phyloP scores from a whole-genome alignment of 371 early-diverging fungal species.

The Dinochytrium kinnereticum region DNA sequence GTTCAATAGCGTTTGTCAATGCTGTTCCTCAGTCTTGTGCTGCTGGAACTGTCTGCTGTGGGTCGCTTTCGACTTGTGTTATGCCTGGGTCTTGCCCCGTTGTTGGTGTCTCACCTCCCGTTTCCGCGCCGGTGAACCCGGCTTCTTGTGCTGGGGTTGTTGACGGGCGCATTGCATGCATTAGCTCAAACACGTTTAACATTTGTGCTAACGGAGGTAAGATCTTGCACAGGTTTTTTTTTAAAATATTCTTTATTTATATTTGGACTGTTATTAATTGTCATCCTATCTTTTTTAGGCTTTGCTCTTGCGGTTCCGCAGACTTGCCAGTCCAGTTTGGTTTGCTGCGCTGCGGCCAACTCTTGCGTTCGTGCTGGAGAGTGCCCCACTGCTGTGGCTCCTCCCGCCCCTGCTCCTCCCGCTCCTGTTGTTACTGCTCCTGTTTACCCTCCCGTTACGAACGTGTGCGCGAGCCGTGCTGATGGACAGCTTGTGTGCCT shows the following conservation, averaged over 20 bases:
- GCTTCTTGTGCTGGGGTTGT: background rate
- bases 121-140: no score
- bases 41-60: background rate
- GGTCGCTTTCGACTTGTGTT: background rate
- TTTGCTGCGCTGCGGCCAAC: background rate
- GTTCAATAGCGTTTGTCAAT: background rate
- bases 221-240: background rate
- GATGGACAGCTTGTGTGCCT: constrained; percentile 10
- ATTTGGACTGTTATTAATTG: background rate
- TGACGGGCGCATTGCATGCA: background rate
- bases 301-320: constrained; percentile 14
- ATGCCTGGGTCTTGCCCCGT: background rate
- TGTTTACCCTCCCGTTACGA: no score
- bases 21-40: background rate
- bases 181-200: constrained; percentile 7
- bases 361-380: background rate
- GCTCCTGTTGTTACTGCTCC: no score
- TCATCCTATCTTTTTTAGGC: background rate
- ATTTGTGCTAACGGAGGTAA: background rate
- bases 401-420: no score
- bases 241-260: no score
- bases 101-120: no score
- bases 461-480: background rate
- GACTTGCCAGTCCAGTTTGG: background rate
- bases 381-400: background rate